Evolutionary conservation across 371 early-diverging fungal species (phyloP), one percentile per base, ranked within the genome.

Genomic region (Mucor sp.): DNA sequence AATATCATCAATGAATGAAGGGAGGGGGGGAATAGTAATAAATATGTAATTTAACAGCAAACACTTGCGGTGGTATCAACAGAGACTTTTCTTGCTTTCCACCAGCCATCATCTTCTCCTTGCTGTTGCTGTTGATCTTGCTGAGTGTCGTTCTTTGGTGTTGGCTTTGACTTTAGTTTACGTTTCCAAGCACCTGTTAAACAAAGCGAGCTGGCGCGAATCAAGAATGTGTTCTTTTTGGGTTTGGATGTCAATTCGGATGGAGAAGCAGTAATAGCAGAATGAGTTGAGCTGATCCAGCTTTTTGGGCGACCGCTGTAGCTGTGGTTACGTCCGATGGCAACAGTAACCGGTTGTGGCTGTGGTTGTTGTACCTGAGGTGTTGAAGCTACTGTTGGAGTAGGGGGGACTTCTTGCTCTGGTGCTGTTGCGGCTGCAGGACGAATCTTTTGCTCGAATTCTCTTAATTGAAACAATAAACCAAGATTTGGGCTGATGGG

Each of bases 401-500:
- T 47, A 27, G 60, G 39, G 2, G 15, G 39, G 8, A 33, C 21
- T 32, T 28, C 23, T 48, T 59, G 27, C 30, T 47, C 8, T 41
- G 30, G 50, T 32, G 7, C 23, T 33, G 35, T 12, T 41, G 39
- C 58, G 23, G 32, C n/a, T 14, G 62, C 44, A 23, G 50, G 62
- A 35, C 25, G 50, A 8, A 27, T 41, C 60, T 32, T 41, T 61
- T 65, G 65, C 72, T 93, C 95, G 67, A 89, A 92, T 70, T 92
- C 94, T 58, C 87, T 79, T 57, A 95, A 75, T 78, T 95, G 95
- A 64, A 87, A 86, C 58, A 95, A 81, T 23, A 95, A 80, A 58
- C 84, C 76, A 74, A 95, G 82, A 62, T 96, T 95, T 25, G 97
- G 97, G 32, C 85, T 88, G 58, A 95, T 91, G 63, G 82, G 81